phyloP scores from a whole-genome alignment of 2,329 filamentous ascomycete species.

The Thelonectria blattea region DNA sequence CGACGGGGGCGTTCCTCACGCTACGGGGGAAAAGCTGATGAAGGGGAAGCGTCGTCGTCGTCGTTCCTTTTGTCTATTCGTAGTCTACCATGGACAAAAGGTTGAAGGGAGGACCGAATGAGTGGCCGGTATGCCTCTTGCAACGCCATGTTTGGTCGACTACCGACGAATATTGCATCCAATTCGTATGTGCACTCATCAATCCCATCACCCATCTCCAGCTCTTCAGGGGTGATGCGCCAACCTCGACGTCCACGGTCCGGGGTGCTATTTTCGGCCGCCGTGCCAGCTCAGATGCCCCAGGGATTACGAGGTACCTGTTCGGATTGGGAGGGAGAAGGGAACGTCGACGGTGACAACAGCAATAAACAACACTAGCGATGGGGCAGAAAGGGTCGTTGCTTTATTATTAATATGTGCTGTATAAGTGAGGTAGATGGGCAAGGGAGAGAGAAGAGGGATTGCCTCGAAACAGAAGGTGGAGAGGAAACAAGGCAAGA shows the following conservation, averaged over 20 bases:
- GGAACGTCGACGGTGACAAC: not conserved
- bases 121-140: not conserved
- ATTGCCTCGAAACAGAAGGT: not conserved
- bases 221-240: constrained; percentile 26
- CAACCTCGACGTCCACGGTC: constrained; percentile 22
- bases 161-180: not conserved
- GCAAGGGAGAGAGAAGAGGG: not conserved
- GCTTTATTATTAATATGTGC: not conserved
- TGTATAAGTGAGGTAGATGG: not conserved
- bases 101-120: not conserved
- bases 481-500: not conserved
- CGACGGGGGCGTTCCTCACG: constrained; percentile 20
- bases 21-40: constrained; percentile 6
- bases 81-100: not conserved
- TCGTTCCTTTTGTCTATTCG: not conserved
- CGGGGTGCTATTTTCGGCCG: constrained; percentile 33
- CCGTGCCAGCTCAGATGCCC: constrained; percentile 31
- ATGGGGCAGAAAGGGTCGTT: not conserved
- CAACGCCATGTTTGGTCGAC: not conserved
- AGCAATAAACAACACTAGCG: not conserved
- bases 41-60: not conserved
- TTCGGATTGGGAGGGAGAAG: constrained; percentile 10
- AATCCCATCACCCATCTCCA: constrained; percentile 18
- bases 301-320: not conserved
- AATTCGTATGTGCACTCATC: constrained; percentile 8